Evolutionary conservation across 495 filamentous ascomycete genomes (phyloP).

Genomic region (Penicillium arizonense): DNA sequence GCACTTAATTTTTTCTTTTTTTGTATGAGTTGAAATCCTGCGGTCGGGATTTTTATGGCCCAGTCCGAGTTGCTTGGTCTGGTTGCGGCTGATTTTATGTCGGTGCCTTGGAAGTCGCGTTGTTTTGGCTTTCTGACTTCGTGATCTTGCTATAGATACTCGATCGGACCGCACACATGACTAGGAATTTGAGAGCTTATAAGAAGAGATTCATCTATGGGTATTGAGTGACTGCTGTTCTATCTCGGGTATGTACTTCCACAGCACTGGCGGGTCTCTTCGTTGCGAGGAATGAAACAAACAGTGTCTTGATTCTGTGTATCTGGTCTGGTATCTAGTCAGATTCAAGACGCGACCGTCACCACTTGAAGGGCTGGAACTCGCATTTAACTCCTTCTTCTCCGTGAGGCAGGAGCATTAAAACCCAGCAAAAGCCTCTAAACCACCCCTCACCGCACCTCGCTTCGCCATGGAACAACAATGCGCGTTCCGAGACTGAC

Average conservation of each 20-base stretch:
- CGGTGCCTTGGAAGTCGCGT: too few relatives aligned
- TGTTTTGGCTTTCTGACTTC: too few relatives aligned
- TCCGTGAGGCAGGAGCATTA: slow-evolving; percentile 2
- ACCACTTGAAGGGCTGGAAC: not conserved
- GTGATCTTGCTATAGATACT: too few relatives aligned
- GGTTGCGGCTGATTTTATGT: not conserved
- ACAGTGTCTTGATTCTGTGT: not conserved
- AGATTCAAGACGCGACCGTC: not conserved
- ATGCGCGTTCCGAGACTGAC: not conserved
- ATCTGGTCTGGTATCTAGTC: slow-evolving; percentile 2
- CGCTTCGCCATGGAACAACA: not conserved
- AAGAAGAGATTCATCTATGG: not conserved
- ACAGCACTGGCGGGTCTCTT: not conserved
- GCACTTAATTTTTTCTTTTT: not conserved
- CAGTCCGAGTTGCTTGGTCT: not conserved
- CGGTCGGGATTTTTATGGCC: slow-evolving; percentile 1
- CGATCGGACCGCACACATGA: too few relatives aligned
- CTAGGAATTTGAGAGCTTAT: too few relatives aligned
- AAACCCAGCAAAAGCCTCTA: not conserved
- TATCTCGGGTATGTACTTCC: not conserved
- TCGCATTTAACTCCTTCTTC: not conserved
- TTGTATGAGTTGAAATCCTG: not conserved
- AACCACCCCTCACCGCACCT: not conserved
- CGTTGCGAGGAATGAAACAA: not conserved
- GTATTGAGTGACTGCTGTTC: not conserved